Conservation (phyloP, 129 eudicot genomes). For the Calendula officinalis region DNA sequence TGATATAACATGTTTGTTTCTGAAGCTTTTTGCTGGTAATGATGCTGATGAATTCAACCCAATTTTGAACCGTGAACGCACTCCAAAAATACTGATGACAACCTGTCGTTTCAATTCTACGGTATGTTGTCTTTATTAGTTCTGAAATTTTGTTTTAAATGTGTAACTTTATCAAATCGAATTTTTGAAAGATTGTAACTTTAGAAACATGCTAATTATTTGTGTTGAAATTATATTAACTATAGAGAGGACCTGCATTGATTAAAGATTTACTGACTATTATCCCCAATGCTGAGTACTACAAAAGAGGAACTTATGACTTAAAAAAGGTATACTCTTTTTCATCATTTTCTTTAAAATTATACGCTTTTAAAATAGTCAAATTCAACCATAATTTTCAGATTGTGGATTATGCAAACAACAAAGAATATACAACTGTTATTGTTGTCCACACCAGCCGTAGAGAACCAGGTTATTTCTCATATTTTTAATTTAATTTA, state of each 20-base stretch:
- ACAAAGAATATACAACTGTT: slow-evolving; percentile 79
- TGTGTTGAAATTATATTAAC: neutral
- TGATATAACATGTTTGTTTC: slow-evolving; percentile 2
- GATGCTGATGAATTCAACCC: slow-evolving; percentile 87
- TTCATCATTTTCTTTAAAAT: neutral
- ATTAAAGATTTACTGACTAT: slow-evolving; percentile 67
- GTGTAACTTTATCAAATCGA: neutral
- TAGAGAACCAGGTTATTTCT: slow-evolving; percentile 84
- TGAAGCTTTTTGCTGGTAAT: slow-evolving; percentile 83
- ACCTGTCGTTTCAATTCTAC: slow-evolving; percentile 89
- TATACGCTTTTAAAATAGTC: no score
- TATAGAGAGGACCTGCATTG: slow-evolving; percentile 91
- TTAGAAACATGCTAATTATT: neutral
- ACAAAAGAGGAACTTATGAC: slow-evolving; percentile 96
- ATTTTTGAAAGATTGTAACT: no score
- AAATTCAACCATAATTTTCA: slow-evolving; percentile 26
- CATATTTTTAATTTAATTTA: neutral
- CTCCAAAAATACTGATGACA: slow-evolving; percentile 79
- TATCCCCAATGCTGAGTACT: slow-evolving; percentile 77
- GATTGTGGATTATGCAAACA: slow-evolving; percentile 85
- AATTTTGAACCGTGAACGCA: slow-evolving; percentile 43
- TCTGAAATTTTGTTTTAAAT: slow-evolving; percentile 1
- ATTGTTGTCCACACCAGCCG: slow-evolving; percentile 94
- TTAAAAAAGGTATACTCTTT: slow-evolving; percentile 62
- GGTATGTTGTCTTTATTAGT: slow-evolving; percentile 36